These are phyloP conservation scores for Fusarium setosum DNA, from an alignment of 2,329 filamentous ascomycete genomes.

Conservation along the genomic window DNA sequence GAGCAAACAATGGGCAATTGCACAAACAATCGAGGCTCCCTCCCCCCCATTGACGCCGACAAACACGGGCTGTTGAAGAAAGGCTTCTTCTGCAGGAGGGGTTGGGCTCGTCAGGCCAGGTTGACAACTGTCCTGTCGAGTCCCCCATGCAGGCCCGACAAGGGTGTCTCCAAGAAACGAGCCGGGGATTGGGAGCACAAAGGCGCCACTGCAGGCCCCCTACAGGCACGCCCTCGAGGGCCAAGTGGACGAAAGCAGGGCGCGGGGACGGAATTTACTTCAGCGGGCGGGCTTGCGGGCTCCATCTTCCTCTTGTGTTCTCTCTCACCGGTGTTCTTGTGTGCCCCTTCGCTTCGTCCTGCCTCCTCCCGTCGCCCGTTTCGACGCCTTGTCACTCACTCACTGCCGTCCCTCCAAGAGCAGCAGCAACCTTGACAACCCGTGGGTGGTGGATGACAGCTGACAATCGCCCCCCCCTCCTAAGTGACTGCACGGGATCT, in stretches of 20 bases:
- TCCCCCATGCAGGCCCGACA: conserved; percentile 10
- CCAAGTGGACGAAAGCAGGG: conserved; percentile 26
- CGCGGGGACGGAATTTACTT: neutral
- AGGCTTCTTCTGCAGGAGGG: no score
- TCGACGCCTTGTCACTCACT: neutral
- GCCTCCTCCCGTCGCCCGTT: neutral
- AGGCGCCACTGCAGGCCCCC: conserved; percentile 26
- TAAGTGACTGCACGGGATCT: conserved; percentile 4
- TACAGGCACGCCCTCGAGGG: conserved; percentile 21
- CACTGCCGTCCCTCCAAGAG: neutral
- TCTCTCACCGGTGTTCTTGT: conserved; percentile 5
- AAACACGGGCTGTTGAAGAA: no score
- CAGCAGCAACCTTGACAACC: neutral
- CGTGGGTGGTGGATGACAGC: conserved; percentile 10
- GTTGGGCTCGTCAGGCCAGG: neutral
- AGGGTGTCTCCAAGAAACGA: conserved; percentile 24
- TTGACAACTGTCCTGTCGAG: neutral
- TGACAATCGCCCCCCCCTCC: neutral
- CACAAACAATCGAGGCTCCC: neutral
- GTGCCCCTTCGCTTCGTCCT: conserved; percentile 7
- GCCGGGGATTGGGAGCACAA: conserved; percentile 20
- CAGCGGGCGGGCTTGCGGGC: conserved; percentile 8
- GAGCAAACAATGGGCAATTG: neutral
- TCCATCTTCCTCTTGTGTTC: conserved; percentile 29
- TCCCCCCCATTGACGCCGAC: neutral